Evolutionary conservation across 2,329 filamentous ascomycete genomes (phyloP).

Genomic region (Pseudogymnoascus sp.): DNA sequence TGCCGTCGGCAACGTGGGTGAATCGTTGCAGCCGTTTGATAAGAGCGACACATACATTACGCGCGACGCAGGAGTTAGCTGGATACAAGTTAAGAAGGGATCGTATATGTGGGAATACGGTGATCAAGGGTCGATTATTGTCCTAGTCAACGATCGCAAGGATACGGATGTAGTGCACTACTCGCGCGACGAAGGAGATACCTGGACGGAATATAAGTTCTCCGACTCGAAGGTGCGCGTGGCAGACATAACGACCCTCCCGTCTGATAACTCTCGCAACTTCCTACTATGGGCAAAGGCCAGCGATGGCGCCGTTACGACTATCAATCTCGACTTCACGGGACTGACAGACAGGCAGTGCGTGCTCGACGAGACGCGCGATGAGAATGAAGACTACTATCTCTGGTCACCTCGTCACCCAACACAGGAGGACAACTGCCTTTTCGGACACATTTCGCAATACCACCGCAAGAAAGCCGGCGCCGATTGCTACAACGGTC

Average conservation of each 20-base stretch:
- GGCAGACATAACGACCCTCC: conserved; percentile 75
- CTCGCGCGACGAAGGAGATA: conserved; percentile 70
- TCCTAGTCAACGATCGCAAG: conserved; percentile 66
- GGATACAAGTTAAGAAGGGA: conserved; percentile 79
- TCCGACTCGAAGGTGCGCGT: conserved; percentile 61
- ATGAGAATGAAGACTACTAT: conserved; percentile 63
- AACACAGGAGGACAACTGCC: conserved; percentile 64
- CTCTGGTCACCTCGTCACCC: conserved; percentile 86
- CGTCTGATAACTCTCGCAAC: conserved; percentile 80
- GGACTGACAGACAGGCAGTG: conserved; percentile 68
- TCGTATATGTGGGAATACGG: conserved; percentile 90
- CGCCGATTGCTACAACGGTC: conserved; percentile 72
- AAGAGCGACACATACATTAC: conserved; percentile 86
- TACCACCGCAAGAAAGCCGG: conserved; percentile 87
- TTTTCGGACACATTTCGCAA: conserved; percentile 83
- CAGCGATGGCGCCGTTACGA: conserved; percentile 49
- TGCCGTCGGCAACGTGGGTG: conserved; percentile 82
- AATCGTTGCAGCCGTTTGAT: conserved; percentile 29
- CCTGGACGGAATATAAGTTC: conserved; percentile 71
- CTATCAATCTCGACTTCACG: conserved; percentile 82
- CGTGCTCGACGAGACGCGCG: conserved; percentile 52
- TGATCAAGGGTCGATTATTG: conserved; percentile 86
- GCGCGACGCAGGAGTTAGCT: conserved; percentile 78
- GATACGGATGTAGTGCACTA: conserved; percentile 65
- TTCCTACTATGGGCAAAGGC: conserved; percentile 80